phyloP scores from a whole-genome alignment of 495 filamentous ascomycete genomes.

The Penicillium canescens region DNA sequence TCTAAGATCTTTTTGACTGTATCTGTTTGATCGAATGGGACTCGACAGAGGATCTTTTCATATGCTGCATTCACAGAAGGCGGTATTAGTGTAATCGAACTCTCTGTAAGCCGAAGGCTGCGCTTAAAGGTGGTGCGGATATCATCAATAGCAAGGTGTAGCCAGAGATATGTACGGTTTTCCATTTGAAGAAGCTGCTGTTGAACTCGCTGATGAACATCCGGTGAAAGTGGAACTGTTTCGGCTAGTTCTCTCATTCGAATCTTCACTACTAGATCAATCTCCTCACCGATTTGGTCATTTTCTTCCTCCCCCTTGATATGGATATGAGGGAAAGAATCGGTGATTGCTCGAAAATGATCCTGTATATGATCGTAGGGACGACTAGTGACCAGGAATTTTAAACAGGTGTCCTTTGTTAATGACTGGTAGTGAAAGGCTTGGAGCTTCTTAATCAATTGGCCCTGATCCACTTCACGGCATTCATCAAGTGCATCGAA shows the following conservation, averaged over 20 bases:
- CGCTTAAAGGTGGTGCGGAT: constrained; percentile 17
- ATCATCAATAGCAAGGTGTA: constrained; percentile 8
- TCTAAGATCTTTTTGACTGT: constrained; percentile 30
- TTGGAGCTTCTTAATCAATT: constrained; percentile 25
- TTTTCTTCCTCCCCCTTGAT: background rate
- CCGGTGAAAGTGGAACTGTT: background rate
- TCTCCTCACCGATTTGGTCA: background rate
- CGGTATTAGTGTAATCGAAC: constrained; percentile 17
- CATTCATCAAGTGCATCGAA: constrained; percentile 27
- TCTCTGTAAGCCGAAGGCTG: constrained; percentile 16
- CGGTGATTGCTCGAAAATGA: constrained; percentile 16
- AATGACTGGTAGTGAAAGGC: background rate
- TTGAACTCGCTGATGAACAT: no score
- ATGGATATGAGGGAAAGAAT: constrained; percentile 9
- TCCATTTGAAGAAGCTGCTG: no score
- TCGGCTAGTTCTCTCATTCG: background rate
- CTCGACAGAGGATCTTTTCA: constrained; percentile 27
- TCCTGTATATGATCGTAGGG: constrained; percentile 41
- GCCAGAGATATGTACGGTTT: no score
- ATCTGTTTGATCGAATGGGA: constrained; percentile 3
- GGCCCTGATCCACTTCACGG: constrained; percentile 4
- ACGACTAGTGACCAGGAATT: constrained; percentile 46
- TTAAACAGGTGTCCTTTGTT: constrained; percentile 21
- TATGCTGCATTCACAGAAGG: constrained; percentile 26
- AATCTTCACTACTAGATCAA: background rate